A percentile compares a stretch with the other conserved stretches of the same genome.
Evolutionary conservation across 176 grass and related monocot species (phyloP).

Genomic region (Rhynchospora tenuis): DNA sequence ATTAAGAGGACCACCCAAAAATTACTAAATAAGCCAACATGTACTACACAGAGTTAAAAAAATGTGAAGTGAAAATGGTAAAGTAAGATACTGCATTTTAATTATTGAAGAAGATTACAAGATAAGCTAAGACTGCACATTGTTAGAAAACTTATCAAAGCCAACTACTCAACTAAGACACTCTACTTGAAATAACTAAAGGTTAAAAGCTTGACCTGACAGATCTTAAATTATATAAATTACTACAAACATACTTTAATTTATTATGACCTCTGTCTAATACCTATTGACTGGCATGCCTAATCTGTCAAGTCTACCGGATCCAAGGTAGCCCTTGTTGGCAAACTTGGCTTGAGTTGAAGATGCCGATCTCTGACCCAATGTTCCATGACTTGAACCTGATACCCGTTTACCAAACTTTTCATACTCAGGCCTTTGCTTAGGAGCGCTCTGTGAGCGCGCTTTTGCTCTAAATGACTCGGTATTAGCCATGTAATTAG

Average conservation of each 20-base stretch:
- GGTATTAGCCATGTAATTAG: conserved; percentile 96
- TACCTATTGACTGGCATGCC: conserved; percentile 52
- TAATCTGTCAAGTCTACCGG: conserved; percentile 58
- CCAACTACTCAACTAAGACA: background rate
- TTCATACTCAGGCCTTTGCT: conserved; percentile 53
- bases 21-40: background rate
- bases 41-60: no score
- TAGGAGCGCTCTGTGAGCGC: conserved; percentile 85
- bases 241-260: background rate
- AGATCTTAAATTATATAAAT: background rate
- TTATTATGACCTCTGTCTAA: conserved; percentile 12
- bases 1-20: background rate
- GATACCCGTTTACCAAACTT: conserved; percentile 44
- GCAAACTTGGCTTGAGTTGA: conserved; percentile 60
- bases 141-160: conserved; percentile 3
- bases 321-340: conserved; percentile 69
- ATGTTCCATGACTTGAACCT: background rate
- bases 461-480: conserved; percentile 84
- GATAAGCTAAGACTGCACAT: conserved; percentile 14
- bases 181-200: background rate
- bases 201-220: background rate
- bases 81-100: conserved; percentile 3
- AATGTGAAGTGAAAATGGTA: background rate
- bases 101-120: background rate
- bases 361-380: conserved; percentile 31